Conservation (phyloP, 176 grass and related monocot genomes). For the Ensete glaucum region DNA sequence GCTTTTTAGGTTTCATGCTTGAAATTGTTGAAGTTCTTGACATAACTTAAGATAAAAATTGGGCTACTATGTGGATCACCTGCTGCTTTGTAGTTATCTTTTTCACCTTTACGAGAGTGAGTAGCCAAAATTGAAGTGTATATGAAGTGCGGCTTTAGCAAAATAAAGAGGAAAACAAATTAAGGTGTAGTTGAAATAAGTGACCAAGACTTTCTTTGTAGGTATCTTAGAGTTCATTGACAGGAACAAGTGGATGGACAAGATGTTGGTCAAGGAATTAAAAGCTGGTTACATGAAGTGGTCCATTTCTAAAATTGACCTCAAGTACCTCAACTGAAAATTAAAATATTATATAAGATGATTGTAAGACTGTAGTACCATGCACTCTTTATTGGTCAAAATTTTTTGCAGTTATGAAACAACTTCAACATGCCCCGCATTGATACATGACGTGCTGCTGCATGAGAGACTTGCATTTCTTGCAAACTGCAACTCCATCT, state of each 20-base stretch:
- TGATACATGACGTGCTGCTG: conserved; percentile 17
- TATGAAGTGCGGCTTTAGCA: not conserved
- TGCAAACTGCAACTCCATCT: conserved; percentile 5
- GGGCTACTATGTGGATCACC: too few relatives aligned
- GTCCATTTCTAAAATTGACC: not conserved
- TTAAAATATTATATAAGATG: not conserved
- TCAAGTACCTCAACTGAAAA: not conserved
- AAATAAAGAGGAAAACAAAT: not conserved
- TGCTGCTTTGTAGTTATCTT: not conserved
- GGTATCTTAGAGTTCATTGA: not conserved
- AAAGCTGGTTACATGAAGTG: not conserved
- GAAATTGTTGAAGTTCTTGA: too few relatives aligned
- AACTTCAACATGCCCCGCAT: conserved; percentile 19
- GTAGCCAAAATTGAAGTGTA: not conserved
- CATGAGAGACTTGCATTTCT: conserved; percentile 16
- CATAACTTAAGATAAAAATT: too few relatives aligned
- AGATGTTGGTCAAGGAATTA: not conserved
- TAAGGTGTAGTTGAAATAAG: not conserved
- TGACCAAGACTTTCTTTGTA: not conserved
- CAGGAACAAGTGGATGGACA: not conserved
- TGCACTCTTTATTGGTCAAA: not conserved
- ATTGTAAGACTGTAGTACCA: not conserved
- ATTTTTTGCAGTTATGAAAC: not conserved
- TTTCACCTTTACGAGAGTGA: not conserved
- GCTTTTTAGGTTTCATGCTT: too few relatives aligned